Percentiles rank a stretch among this genome's conserved stretches.
Conservation (phyloP, 257 asterid species). For the Ocimum tenuiflorum region DNA sequence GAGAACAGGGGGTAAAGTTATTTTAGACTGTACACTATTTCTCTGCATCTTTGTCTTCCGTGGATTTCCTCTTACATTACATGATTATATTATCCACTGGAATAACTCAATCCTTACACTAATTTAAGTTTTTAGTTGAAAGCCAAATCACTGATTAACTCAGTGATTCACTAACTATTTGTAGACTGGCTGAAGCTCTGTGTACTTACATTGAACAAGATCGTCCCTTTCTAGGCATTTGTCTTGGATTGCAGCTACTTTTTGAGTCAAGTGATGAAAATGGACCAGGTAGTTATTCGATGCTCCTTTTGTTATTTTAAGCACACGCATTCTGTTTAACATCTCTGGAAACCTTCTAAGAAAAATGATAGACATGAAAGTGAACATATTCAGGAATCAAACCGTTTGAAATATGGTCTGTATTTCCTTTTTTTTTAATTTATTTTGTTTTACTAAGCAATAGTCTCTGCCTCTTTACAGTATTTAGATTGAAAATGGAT, state of each 20-base stretch:
- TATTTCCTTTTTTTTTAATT: too few relatives aligned
- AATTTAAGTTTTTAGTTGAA: background rate
- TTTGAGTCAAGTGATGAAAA: conserved; percentile 95
- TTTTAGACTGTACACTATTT: background rate
- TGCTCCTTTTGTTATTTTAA: background rate
- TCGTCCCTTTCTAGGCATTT: conserved; percentile 93
- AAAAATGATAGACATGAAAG: too few relatives aligned
- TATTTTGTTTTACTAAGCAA: too few relatives aligned
- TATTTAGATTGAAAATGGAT: too few relatives aligned
- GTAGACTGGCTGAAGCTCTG: conserved; percentile 79
- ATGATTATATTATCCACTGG: background rate
- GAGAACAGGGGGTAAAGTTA: conserved; percentile 58
- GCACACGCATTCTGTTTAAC: background rate
- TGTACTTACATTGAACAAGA: conserved; percentile 79
- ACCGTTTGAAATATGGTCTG: too few relatives aligned
- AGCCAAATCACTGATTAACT: background rate
- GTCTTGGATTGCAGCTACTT: conserved; percentile 95
- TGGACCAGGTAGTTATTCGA: conserved; percentile 59
- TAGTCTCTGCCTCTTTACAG: too few relatives aligned
- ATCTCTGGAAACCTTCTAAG: too few relatives aligned
- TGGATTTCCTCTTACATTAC: background rate
- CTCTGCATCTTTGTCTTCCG: background rate
- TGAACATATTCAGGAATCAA: too few relatives aligned
- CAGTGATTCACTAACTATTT: conserved; percentile 18
- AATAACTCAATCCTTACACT: background rate